These are phyloP conservation scores for Tuctoria greenei DNA, from an alignment of 176 grass and related monocot genomes.

Conservation along the genomic window DNA sequence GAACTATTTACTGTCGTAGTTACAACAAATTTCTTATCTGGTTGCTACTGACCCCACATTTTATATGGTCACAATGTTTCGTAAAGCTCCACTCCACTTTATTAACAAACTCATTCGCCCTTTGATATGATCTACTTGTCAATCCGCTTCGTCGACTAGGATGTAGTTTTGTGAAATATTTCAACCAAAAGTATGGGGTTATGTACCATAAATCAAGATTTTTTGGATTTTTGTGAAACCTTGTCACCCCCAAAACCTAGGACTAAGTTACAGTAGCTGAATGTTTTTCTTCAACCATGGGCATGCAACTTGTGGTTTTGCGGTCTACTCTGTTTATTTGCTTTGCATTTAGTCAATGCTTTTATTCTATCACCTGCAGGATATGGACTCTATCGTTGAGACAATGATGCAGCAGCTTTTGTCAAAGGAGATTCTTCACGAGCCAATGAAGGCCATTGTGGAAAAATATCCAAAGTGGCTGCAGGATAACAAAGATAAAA, in stretches of 20 bases:
- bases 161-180: background rate
- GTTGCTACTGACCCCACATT: background rate
- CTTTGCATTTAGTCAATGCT: background rate
- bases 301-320: background rate
- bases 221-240: background rate
- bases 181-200: background rate
- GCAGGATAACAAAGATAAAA: conserved; percentile 68
- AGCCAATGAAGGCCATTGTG: conserved; percentile 96
- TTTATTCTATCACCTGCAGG: conserved; percentile 49
- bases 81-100: background rate
- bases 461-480: conserved; percentile 94
- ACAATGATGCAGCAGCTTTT: conserved; percentile 98
- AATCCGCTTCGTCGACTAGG: background rate
- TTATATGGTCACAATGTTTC: background rate
- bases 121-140: background rate
- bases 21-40: background rate
- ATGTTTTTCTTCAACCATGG: background rate
- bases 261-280: background rate
- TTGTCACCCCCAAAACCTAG: background rate
- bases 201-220: background rate
- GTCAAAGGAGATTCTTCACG: conserved; percentile 92
- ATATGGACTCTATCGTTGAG: conserved; percentile 94
- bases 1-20: background rate
- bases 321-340: background rate
- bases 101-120: background rate